Percentiles rank a stretch among this genome's conserved stretches.
Conservation (phyloP, 1,284 basidiomycete genomes). For the Melampsora americana region DNA sequence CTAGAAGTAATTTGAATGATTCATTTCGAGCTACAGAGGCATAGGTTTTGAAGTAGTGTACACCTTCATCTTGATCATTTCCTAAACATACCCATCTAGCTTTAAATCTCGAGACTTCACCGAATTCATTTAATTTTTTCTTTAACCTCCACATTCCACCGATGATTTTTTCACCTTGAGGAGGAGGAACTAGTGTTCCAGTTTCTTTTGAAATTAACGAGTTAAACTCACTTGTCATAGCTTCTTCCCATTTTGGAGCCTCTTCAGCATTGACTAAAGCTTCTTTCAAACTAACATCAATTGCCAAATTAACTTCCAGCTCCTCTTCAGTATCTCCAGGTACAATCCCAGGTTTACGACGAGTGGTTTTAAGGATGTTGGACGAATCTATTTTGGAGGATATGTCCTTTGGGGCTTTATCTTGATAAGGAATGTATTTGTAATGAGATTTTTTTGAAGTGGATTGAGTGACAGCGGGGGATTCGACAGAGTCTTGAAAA, state of each 20-base stretch:
- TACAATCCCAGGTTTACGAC: no score
- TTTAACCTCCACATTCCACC: neutral
- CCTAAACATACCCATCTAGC: neutral
- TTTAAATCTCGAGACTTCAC: neutral
- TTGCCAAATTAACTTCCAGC: no score
- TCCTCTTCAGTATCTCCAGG: no score
- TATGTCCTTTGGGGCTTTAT: no score
- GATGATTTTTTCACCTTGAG: neutral
- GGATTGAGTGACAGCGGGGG: no score
- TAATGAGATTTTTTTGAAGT: no score
- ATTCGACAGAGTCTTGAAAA: no score
- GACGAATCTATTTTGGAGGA: no score
- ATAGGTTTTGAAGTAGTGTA: neutral
- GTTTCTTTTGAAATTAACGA: neutral
- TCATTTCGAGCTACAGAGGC: neutral
- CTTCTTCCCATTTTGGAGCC: neutral
- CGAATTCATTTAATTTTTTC: neutral
- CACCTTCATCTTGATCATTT: neutral
- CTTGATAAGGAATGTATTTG: no score
- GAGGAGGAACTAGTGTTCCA: neutral
- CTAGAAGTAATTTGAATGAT: neutral
- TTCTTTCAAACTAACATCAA: no score
- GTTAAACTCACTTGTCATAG: neutral
- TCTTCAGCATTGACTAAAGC: no score
- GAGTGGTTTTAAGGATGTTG: no score